These are phyloP conservation scores for Castanea mollissima DNA, from an alignment of 306 rosid genomes.

Conservation along the genomic window DNA sequence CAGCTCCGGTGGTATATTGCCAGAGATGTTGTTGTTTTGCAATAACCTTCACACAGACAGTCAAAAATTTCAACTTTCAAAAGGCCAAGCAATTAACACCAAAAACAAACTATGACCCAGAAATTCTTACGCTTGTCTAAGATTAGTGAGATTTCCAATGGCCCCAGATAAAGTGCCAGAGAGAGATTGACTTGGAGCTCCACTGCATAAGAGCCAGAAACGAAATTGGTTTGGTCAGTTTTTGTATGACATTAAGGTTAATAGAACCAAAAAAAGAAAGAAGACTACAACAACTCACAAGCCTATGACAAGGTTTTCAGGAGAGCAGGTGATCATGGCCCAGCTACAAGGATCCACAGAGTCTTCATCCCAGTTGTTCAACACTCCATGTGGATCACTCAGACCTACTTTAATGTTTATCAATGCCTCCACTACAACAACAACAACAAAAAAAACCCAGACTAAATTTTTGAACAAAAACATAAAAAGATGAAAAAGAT, in stretches of 20 bases:
- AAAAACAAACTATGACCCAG: neutral
- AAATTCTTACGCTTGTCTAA: conserved; percentile 77
- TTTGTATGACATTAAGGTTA: neutral
- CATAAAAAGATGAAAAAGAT: neutral
- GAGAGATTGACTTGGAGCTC: conserved; percentile 93
- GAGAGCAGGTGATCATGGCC: conserved; percentile 90
- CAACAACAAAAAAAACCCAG: neutral
- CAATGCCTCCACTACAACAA: conserved; percentile 67
- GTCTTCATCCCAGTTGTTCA: conserved; percentile 83
- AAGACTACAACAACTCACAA: conserved; percentile 50
- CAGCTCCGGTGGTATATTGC: conserved; percentile 68
- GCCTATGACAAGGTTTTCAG: conserved; percentile 70
- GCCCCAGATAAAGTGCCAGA: conserved; percentile 77
- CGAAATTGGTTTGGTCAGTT: neutral
- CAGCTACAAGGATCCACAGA: conserved; percentile 98
- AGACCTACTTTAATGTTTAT: conserved; percentile 47
- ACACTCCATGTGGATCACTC: conserved; percentile 74
- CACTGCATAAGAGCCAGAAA: conserved; percentile 43
- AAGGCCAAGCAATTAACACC: neutral
- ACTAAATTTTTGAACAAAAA: neutral
- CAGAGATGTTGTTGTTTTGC: conserved; percentile 92
- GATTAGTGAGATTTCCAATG: conserved; percentile 77
- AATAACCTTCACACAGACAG: conserved; percentile 47
- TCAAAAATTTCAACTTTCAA: neutral
- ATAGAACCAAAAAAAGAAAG: neutral